These are phyloP conservation scores for Xylariales sp. DNA, from an alignment of 2,329 filamentous ascomycete species.

Conservation along the genomic window DNA sequence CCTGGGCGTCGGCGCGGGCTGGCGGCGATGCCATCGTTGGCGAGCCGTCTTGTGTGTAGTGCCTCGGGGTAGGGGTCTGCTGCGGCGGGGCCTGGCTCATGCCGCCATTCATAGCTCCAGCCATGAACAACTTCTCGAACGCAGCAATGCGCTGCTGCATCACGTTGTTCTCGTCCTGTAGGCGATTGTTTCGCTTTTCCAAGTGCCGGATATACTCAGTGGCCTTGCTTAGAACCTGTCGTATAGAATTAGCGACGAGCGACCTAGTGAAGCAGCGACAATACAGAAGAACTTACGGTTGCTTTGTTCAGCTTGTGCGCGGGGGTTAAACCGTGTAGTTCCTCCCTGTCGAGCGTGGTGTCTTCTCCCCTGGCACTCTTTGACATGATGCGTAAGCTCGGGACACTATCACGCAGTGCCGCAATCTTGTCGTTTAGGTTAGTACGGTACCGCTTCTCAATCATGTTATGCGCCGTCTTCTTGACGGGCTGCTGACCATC, in stretches of 20 bases:
- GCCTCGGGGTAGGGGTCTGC: conserved; percentile 49
- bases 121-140: conserved; percentile 75
- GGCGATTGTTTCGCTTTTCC: conserved; percentile 80
- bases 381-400: conserved; percentile 79
- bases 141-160: conserved; percentile 75
- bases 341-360: conserved; percentile 70
- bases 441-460: conserved; percentile 93
- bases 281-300: conserved; percentile 51
- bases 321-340: conserved; percentile 75
- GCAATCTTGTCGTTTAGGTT: conserved; percentile 98
- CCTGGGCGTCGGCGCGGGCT: conserved; percentile 38
- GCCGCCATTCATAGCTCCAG: conserved; percentile 63
- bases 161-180: conserved; percentile 75
- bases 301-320: conserved; percentile 97
- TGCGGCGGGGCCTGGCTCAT: conserved; percentile 46
- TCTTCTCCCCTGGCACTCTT: conserved; percentile 67
- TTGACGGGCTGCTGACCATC: conserved; percentile 59
- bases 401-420: conserved; percentile 85
- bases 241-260: conserved; percentile 12
- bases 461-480: conserved; percentile 97
- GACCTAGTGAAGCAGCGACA: neutral
- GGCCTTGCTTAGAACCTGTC: conserved; percentile 77
- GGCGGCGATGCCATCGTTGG: conserved; percentile 30
- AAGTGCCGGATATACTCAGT: conserved; percentile 94
- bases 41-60: conserved; percentile 44